Base-by-base conservation (phyloP, 805 yeast genomes). In the Candida lessepsii region DNA sequence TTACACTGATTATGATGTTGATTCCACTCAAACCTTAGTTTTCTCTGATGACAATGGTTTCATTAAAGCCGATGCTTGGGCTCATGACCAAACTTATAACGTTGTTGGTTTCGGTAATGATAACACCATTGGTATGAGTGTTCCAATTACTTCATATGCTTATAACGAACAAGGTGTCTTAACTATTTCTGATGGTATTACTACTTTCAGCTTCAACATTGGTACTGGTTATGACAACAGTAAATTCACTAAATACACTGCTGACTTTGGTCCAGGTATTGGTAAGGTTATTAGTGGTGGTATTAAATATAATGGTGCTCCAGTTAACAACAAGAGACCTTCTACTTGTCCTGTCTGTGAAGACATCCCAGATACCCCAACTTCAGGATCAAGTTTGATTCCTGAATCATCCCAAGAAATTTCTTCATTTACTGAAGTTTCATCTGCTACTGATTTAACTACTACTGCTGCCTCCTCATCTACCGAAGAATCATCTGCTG, bases 51-150 rank as follows among this genome's bases (percentile, higher is more conserved):
- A 40, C 10, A 26, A 36, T 8, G 52, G 55, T 34, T 35, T 31
- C 34, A 35, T 51, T 16, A 41, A 36, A 34, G 49, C 38, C 9
- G 43, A 50, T 25, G 53, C 58, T 27, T 47, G 50, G 36, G 46
- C 46, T 33, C 33, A 39, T n/a, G 21, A 43, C 5, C 56, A 53
- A 41, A 47, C 54, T 21, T 49, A 46, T 45, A 49, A 47, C 2
- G 59, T 58, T 36, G 51, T 52, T 18, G 62, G 62, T 14, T 59
- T 49, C 44, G 64, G 64, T 40, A 47, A 48, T 36, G 59, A 59
- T n/a, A 58, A 58, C 40, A 39, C 45, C 14, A 54, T 58, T 44
- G 63, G 60, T 17, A 39, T 56, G 33, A 47, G 48, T 47, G 43
- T 44, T 16, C 36, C 48, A 39, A 45, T 52, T 29, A 24, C 17